Conservation (phyloP, 495 filamentous ascomycete species). For the Talaromyces borbonicus region DNA sequence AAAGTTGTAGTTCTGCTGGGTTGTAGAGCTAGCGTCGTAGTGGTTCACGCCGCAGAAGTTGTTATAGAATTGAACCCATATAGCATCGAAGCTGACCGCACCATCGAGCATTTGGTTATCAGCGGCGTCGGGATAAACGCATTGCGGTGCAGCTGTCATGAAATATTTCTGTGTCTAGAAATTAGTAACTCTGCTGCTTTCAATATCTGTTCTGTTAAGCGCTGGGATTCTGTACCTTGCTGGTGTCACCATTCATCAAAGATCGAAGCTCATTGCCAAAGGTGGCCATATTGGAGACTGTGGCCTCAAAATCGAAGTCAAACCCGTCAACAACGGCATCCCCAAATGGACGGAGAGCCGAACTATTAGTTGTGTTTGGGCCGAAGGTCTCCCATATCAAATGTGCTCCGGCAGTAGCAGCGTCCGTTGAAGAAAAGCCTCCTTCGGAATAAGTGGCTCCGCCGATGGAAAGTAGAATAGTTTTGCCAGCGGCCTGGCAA, state of each 20-base stretch:
- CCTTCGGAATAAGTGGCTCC: conserved; percentile 53
- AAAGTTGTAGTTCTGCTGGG: conserved; percentile 57
- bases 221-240: conserved; percentile 22
- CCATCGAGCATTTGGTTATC: conserved; percentile 46
- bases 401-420: conserved; percentile 47
- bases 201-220: too few species aligned
- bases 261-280: conserved; percentile 47
- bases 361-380: conserved; percentile 25
- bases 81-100: conserved; percentile 47
- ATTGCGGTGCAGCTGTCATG: conserved; percentile 59
- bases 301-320: conserved; percentile 55
- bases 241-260: conserved; percentile 39
- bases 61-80: conserved; percentile 70
- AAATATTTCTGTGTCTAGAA: conserved; percentile 29
- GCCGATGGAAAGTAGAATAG: conserved; percentile 57
- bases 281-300: conserved; percentile 37
- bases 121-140: conserved; percentile 52
- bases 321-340: conserved; percentile 58
- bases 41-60: conserved; percentile 54
- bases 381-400: conserved; percentile 63
- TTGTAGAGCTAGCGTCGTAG: conserved; percentile 33
- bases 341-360: conserved; percentile 51
- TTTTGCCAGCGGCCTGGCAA: conserved; percentile 57
- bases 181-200: background rate
- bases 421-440: conserved; percentile 42